Percentiles rank a stretch among this genome's conserved stretches.
These are phyloP conservation scores for Kluyveromyces wickerhamii DNA, from an alignment of 805 yeast genomes.

Conservation along the genomic window DNA sequence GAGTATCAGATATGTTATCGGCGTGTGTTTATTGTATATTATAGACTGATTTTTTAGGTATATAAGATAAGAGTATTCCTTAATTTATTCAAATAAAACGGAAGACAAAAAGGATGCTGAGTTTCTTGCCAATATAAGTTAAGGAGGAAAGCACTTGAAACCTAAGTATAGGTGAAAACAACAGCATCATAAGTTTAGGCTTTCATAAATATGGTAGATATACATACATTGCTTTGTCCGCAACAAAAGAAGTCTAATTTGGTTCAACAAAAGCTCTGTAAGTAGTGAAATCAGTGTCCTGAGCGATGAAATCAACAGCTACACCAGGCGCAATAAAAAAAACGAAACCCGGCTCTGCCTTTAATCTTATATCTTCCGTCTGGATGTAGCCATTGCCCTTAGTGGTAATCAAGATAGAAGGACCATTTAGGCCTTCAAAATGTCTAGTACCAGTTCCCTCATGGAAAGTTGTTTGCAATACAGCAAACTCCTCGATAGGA, in stretches of 20 bases:
- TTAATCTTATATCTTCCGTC: slow-evolving; percentile 34
- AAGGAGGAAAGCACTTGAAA: no score
- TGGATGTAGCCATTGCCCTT: slow-evolving; percentile 65
- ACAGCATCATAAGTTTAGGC: no score
- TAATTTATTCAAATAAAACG: no score
- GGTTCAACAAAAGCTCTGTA: slow-evolving; percentile 90
- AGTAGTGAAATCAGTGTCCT: slow-evolving; percentile 53
- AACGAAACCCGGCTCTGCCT: slow-evolving; percentile 64
- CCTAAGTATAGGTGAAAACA: no score
- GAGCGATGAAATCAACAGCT: slow-evolving; percentile 50
- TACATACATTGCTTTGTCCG: no score
- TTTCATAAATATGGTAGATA: no score
- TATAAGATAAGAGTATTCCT: slow-evolving; percentile 1
- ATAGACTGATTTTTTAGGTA: background rate
- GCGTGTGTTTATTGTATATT: background rate
- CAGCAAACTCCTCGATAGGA: slow-evolving; percentile 94
- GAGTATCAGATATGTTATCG: no score
- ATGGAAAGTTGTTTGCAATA: slow-evolving; percentile 69
- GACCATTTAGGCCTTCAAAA: slow-evolving; percentile 66
- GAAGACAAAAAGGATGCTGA: no score
- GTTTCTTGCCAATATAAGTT: no score
- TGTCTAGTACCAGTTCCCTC: slow-evolving; percentile 39
- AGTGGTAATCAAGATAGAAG: slow-evolving; percentile 79
- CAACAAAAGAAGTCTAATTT: no score
- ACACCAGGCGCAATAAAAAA: slow-evolving; percentile 78